Evolutionary conservation across 2,329 filamentous ascomycete species (phyloP).

Genomic region (Akanthomyces lecanii): DNA sequence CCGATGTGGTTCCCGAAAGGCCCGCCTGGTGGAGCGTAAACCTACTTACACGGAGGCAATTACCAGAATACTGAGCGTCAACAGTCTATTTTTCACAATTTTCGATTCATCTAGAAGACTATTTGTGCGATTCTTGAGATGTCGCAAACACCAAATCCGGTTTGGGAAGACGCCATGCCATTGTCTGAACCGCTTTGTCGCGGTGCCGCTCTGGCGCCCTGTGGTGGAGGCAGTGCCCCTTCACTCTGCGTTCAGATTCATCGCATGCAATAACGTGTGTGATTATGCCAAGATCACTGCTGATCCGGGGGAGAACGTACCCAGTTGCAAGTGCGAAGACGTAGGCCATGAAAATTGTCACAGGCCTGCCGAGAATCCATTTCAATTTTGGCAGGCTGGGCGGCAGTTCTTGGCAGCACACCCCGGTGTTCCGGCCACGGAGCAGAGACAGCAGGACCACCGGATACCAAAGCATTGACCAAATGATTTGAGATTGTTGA

Average conservation of each 20-base stretch:
- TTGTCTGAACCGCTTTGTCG: not conserved
- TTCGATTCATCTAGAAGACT: no score
- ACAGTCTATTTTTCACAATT: not conserved
- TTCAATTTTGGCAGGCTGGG: not conserved
- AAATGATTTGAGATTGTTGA: not conserved
- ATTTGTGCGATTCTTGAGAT: no score
- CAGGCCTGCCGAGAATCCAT: not conserved
- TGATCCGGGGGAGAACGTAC: not conserved
- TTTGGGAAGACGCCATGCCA: not conserved
- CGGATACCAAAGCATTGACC: not conserved
- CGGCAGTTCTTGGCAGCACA: not conserved
- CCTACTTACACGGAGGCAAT: not conserved
- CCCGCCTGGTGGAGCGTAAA: not conserved
- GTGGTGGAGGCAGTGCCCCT: not conserved
- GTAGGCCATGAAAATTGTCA: not conserved
- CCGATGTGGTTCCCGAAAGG: not conserved
- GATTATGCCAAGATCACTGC: not conserved
- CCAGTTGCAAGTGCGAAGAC: not conserved
- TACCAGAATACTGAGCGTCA: not conserved
- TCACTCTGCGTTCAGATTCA: not conserved
- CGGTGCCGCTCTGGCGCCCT: not conserved
- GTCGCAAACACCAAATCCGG: not conserved
- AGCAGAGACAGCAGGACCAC: no score
- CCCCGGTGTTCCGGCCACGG: not conserved
- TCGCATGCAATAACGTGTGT: not conserved